Evolutionary conservation across 495 filamentous ascomycete genomes (phyloP).

Genomic region (Aspergillus wentii): DNA sequence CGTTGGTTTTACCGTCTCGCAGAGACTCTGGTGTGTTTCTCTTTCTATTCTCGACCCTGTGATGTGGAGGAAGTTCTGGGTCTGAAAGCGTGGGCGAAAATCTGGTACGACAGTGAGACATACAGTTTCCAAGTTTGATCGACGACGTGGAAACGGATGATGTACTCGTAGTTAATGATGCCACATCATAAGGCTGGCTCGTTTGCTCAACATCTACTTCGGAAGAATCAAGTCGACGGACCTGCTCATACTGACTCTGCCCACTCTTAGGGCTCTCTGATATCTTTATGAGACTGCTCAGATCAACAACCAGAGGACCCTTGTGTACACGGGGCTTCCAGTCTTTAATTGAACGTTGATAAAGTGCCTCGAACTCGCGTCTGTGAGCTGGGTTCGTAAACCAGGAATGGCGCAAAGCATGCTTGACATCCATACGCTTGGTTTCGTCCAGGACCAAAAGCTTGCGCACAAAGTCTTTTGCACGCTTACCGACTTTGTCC

Average conservation of each 20-base stretch:
- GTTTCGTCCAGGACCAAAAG: slow-evolving; percentile 49
- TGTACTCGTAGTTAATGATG: too few relatives aligned
- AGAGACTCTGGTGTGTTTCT: too few relatives aligned
- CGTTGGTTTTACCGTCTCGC: background rate
- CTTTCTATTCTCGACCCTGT: background rate
- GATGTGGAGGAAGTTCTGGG: slow-evolving; percentile 4
- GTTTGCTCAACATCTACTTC: too few relatives aligned
- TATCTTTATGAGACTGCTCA: slow-evolving; percentile 4
- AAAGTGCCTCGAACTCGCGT: slow-evolving; percentile 40
- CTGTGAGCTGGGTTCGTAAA: slow-evolving; percentile 42
- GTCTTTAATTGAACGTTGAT: slow-evolving; percentile 37
- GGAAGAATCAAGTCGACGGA: too few relatives aligned
- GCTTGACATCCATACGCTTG: slow-evolving; percentile 45
- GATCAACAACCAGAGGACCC: slow-evolving; percentile 7
- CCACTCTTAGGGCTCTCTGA: too few relatives aligned
- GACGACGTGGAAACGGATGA: too few relatives aligned
- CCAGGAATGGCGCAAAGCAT: slow-evolving; percentile 57
- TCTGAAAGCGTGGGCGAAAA: slow-evolving; percentile 10
- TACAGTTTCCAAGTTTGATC: too few relatives aligned
- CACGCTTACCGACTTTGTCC: slow-evolving; percentile 30
- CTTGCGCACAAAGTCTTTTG: slow-evolving; percentile 49
- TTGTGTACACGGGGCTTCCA: slow-evolving; percentile 39
- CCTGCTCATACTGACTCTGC: too few relatives aligned
- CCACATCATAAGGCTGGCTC: too few relatives aligned
- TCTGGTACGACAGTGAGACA: too few relatives aligned